Base-by-base conservation (phyloP, 352 stramenopile species). In the Phytophthora pluvialis region DNA sequence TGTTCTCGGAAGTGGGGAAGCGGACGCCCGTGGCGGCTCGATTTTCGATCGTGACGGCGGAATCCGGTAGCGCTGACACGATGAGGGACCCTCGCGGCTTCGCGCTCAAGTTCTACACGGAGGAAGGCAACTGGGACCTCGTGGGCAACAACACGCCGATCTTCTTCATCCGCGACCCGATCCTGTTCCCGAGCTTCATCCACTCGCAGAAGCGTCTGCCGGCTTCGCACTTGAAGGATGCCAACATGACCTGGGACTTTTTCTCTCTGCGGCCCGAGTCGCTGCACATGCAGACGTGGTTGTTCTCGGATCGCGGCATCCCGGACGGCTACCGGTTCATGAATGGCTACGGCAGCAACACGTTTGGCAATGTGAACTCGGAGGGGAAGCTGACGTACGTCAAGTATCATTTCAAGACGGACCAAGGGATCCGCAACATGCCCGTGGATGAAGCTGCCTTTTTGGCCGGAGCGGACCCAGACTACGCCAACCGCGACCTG, bases 361-460 rank as follows among this genome's bases (percentile, higher is more conserved):
- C 91, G 26, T 97, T 97, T 64, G 89, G 79, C 15, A 91, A 89
- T 64, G 74, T 94, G 12, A 95, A 95, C 55, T 70, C 69, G 0
- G 43, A 85, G 1, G 84, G 86, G 4, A 60, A 91, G 40, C 60
- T 57, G 38, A 79, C 79, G 11, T 97, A 89, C 51, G 83, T 95
- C 57, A 97, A 97, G 75, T 97, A 96, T 52, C 91, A 97, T 78
- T 92, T 93, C 66, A 95, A 96, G 77, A 88, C 90, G 13, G 75
- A 95, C 65, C 85, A 94, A 59, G 91, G 91, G 8, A 80, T 91
- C 35, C 78, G 78, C 36, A 93, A 96, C 74, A 64, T 97, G 40
- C 71, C 75, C 0, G 70, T 86, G 12, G 80, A 86, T n/a, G 72
- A 95, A 67, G 89, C 88, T 15, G 72, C 67, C 5, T 69, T 70